These are phyloP conservation scores for Sisymbrium altissimum DNA, from an alignment of 345 rosid genomes.

Conservation along the genomic window DNA sequence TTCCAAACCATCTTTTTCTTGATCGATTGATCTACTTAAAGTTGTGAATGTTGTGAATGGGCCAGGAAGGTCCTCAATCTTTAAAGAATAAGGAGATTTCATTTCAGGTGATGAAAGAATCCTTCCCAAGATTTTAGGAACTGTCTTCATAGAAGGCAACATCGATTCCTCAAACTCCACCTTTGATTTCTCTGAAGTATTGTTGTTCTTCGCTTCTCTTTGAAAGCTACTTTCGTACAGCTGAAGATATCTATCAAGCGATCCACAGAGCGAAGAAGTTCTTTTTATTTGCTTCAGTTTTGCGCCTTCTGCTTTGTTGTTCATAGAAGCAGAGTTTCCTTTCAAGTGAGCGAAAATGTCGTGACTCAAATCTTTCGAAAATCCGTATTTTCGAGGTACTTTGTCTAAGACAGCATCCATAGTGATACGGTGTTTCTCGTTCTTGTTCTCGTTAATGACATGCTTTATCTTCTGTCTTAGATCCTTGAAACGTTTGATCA, in stretches of 20 bases:
- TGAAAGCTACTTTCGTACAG: constrained; percentile 51
- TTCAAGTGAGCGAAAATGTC: constrained; percentile 38
- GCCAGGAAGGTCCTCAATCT: constrained; percentile 27
- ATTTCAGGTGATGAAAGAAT: constrained; percentile 66
- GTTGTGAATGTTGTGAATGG: constrained; percentile 17
- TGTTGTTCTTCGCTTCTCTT: constrained; percentile 44
- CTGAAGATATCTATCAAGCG: constrained; percentile 61
- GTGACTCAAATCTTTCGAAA: constrained; percentile 51
- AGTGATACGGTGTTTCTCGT: constrained; percentile 63
- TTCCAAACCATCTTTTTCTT: constrained; percentile 22
- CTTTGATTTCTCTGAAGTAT: constrained; percentile 26
- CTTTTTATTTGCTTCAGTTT: constrained; percentile 37
- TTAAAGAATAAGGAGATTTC: constrained; percentile 28
- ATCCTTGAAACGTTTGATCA: constrained; percentile 56
- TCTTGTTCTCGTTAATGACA: constrained; percentile 52
- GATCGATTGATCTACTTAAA: constrained; percentile 23
- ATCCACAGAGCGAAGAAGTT: constrained; percentile 54
- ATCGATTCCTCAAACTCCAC: constrained; percentile 33
- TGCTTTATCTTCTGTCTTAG: constrained; percentile 65
- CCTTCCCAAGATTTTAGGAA: constrained; percentile 46
- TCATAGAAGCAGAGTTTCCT: constrained; percentile 14
- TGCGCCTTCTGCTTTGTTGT: constrained; percentile 17
- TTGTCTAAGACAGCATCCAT: constrained; percentile 84
- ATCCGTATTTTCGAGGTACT: constrained; percentile 55
- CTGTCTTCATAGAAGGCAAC: constrained; percentile 9